Evolutionary conservation across 768 basidiomycete species (phyloP).

Genomic region (Boletus barrowsii): DNA sequence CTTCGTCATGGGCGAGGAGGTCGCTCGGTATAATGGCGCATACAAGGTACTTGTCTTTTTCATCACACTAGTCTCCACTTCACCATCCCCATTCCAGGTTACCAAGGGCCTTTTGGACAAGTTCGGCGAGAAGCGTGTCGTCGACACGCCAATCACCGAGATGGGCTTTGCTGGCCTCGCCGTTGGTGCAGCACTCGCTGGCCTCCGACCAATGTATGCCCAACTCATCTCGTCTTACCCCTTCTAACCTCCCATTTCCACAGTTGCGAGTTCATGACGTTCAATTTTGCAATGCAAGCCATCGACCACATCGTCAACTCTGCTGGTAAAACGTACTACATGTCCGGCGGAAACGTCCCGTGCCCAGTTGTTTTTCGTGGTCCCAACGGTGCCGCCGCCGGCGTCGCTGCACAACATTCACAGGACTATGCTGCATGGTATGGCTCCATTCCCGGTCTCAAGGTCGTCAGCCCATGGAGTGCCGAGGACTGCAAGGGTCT

Average conservation of each 20-base stretch:
- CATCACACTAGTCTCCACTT: slow-evolving; percentile 3
- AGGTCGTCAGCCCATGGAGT: slow-evolving; percentile 96
- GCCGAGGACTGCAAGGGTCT: slow-evolving; percentile 99
- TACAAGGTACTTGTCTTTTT: slow-evolving; percentile 64
- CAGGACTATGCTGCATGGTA: slow-evolving; percentile 98
- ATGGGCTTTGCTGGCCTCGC: slow-evolving; percentile 99
- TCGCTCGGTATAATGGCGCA: slow-evolving; percentile 96
- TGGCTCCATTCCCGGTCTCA: slow-evolving; percentile 89
- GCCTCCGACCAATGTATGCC: slow-evolving; percentile 85
- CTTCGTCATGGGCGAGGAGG: slow-evolving; percentile 96
- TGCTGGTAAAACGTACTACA: slow-evolving; percentile 99
- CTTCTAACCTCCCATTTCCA: slow-evolving; percentile 8
- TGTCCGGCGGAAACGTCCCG: slow-evolving; percentile 98
- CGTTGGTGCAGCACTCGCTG: slow-evolving; percentile 90
- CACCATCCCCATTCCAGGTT: slow-evolving; percentile 50
- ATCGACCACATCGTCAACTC: slow-evolving; percentile 99
- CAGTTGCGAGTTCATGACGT: slow-evolving; percentile 99
- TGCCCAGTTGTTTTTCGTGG: slow-evolving; percentile 99
- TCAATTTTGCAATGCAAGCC: slow-evolving; percentile 99
- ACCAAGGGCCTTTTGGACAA: slow-evolving; percentile 99
- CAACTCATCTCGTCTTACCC: not conserved
- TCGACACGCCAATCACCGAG: slow-evolving; percentile 96
- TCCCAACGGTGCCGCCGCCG: slow-evolving; percentile 96
- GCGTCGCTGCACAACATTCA: slow-evolving; percentile 96
- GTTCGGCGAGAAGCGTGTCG: slow-evolving; percentile 97